Evolutionary conservation across 306 rosid genomes (phyloP).

Genomic region (Adenanthera pavonina): DNA sequence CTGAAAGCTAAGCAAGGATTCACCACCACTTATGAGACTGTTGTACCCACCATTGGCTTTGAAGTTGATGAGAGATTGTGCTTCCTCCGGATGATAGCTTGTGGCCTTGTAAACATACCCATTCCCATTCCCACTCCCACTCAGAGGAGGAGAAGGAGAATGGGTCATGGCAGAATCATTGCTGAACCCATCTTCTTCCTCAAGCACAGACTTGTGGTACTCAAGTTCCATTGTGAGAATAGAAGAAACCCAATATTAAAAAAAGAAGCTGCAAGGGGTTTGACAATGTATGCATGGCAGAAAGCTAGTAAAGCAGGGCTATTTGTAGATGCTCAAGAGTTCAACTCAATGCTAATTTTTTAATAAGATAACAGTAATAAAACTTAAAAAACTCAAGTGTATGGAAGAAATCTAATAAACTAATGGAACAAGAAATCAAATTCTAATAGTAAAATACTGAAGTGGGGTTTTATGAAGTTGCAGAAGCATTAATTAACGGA

Average conservation of each 20-base stretch:
- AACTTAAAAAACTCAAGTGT: conserved; percentile 1
- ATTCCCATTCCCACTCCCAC: conserved; percentile 37
- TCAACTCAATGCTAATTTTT: conserved; percentile 35
- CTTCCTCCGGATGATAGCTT: conserved; percentile 45
- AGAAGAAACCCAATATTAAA: conserved; percentile 16
- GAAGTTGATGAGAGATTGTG: conserved; percentile 68
- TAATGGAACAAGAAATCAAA: conserved; percentile 39
- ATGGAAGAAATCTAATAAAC: conserved; percentile 32
- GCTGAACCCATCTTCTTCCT: conserved; percentile 49
- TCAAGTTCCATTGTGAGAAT: conserved; percentile 54
- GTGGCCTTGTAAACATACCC: conserved; percentile 39
- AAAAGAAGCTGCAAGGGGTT: neutral
- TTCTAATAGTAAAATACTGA: conserved; percentile 26
- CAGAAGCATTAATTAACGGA: conserved; percentile 15
- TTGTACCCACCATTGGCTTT: conserved; percentile 41
- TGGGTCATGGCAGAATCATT: conserved; percentile 47
- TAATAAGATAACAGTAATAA: conserved; percentile 39
- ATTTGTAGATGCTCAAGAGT: conserved; percentile 55
- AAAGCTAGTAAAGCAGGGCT: conserved; percentile 33
- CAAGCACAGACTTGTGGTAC: conserved; percentile 33
- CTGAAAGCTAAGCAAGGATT: conserved; percentile 76
- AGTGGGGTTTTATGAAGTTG: neutral
- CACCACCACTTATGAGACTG: conserved; percentile 37
- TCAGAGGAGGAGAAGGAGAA: conserved; percentile 38
- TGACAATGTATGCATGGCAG: conserved; percentile 33